Conservation (phyloP, 495 filamentous ascomycete species). For the Aspergillus baeticus region DNA sequence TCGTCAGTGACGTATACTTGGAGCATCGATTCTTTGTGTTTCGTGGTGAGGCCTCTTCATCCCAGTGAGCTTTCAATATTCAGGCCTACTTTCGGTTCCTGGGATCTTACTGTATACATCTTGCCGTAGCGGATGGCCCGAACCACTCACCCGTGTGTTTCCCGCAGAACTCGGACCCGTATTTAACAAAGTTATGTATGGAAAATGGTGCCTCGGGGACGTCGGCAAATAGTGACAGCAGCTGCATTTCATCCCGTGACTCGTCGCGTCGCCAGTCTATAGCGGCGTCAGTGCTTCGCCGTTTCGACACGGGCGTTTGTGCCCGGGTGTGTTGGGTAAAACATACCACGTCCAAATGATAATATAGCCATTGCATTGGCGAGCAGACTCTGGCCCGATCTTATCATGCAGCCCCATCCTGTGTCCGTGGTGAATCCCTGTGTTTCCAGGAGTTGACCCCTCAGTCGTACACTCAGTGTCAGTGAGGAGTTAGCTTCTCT, state of each 20-base stretch:
- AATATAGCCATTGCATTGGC: slow-evolving; percentile 78
- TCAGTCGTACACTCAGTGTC: slow-evolving; percentile 81
- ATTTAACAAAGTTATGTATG: slow-evolving; percentile 89
- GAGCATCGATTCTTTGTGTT: slow-evolving; percentile 55
- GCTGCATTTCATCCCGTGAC: slow-evolving; percentile 60
- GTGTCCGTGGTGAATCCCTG: slow-evolving; percentile 89
- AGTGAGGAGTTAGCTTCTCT: slow-evolving; percentile 67
- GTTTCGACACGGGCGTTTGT: background rate
- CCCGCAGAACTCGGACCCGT: slow-evolving; percentile 84
- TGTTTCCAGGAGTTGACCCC: slow-evolving; percentile 76
- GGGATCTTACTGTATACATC: slow-evolving; percentile 80
- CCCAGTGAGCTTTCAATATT: slow-evolving; percentile 22
- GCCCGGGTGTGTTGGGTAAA: background rate
- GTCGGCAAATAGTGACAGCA: slow-evolving; percentile 89
- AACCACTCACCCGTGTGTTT: slow-evolving; percentile 99
- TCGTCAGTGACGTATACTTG: slow-evolving; percentile 88
- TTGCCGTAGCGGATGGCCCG: slow-evolving; percentile 95
- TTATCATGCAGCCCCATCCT: slow-evolving; percentile 99
- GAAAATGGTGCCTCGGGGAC: slow-evolving; percentile 85
- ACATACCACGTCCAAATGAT: slow-evolving; percentile 73
- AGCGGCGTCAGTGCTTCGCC: slow-evolving; percentile 22
- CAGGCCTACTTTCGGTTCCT: background rate
- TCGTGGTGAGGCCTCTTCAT: slow-evolving; percentile 67
- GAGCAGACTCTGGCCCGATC: slow-evolving; percentile 89
- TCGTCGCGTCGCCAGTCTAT: slow-evolving; percentile 77